Evolutionary conservation across 2,329 filamentous ascomycete genomes (phyloP).

Genomic region (Pestalotiopsis fici): DNA sequence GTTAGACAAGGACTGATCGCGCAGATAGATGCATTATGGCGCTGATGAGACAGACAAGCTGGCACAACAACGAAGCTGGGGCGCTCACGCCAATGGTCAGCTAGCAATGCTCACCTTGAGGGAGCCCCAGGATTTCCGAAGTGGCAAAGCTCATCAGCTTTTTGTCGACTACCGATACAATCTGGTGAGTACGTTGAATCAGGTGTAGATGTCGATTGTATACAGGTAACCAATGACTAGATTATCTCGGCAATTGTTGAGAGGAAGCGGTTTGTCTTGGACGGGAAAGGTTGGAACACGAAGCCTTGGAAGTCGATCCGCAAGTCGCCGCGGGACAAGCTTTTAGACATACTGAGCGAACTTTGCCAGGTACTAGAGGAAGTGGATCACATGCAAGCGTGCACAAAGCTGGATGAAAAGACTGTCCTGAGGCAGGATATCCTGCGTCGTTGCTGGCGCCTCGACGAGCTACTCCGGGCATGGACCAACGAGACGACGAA

Average conservation of each 20-base stretch:
- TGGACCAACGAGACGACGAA: background rate
- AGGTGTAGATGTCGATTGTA: background rate
- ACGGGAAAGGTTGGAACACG: background rate
- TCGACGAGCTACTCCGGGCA: background rate
- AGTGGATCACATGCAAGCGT: background rate
- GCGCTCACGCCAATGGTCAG: background rate
- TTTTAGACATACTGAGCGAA: background rate
- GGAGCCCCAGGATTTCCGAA: background rate
- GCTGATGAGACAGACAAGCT: background rate
- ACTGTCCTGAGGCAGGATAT: background rate
- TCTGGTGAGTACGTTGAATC: background rate
- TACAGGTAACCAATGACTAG: background rate
- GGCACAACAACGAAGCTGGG: background rate
- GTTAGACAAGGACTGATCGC: background rate
- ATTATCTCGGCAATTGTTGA: background rate
- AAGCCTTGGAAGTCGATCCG: background rate
- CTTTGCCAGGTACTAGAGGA: background rate
- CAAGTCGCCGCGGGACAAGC: background rate
- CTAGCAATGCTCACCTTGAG: background rate
- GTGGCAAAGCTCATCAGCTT: background rate
- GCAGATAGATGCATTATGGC: background rate
- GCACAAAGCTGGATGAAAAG: background rate
- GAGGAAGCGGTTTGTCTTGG: background rate
- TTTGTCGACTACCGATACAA: background rate
- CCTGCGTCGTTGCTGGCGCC: background rate